A percentile compares a stretch with the other conserved stretches of the same genome.
phyloP scores from a whole-genome alignment of 768 basidiomycete species.

The Mycena pura region DNA sequence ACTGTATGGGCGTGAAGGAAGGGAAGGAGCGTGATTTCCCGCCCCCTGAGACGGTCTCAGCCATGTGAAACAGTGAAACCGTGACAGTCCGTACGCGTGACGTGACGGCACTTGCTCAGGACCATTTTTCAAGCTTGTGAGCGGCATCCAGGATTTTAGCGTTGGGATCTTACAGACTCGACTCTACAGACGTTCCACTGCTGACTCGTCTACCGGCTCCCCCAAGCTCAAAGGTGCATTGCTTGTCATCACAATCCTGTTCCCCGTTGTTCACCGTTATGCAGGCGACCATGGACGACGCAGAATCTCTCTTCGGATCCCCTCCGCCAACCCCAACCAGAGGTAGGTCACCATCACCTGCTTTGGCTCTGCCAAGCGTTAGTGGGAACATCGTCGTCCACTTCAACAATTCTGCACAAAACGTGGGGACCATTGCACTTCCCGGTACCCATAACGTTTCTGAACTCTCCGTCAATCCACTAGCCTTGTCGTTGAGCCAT shows the following conservation, averaged over 20 bases:
- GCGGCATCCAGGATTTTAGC: too few relatives aligned
- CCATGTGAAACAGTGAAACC: too few relatives aligned
- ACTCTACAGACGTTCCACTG: background rate
- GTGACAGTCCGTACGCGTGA: too few relatives aligned
- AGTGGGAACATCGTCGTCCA: conserved; percentile 19
- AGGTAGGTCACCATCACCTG: conserved; percentile 79
- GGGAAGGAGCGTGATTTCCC: background rate
- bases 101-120: too few relatives aligned
- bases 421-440: conserved; percentile 99
- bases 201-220: conserved; percentile 11
- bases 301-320: conserved; percentile 84
- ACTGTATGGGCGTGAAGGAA: conserved; percentile 9
- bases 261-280: conserved; percentile 1
- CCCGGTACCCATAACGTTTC: conserved; percentile 90
- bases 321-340: conserved; percentile 71
- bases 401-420: conserved; percentile 58
- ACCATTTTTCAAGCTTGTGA: too few relatives aligned
- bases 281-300: conserved; percentile 48
- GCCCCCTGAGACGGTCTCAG: too few relatives aligned
- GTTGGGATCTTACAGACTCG: too few relatives aligned
- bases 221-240: conserved; percentile 4
- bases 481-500: conserved; percentile 68
- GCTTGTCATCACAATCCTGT: background rate
- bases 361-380: conserved; percentile 62
- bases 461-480: conserved; percentile 84